Evolutionary conservation across 345 rosid genomes (phyloP), one percentile per base, ranked within the genome.

Genomic region (Gossypium sturtianum): DNA sequence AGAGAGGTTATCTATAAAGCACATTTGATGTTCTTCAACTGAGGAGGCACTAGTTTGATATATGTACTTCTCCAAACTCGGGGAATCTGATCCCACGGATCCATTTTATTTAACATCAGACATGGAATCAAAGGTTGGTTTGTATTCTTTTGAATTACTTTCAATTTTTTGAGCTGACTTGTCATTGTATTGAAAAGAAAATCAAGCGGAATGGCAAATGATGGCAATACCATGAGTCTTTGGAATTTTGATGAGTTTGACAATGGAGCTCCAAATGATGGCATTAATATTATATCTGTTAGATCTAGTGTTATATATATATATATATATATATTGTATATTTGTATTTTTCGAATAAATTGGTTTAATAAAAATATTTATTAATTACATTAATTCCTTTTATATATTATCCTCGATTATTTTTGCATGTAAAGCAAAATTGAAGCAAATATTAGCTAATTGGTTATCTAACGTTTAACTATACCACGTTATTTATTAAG

Each of bases 1-100:
- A 85, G 89, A 87, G 86, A 85, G 90, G 72, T 69, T 89, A 62
- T 87, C 89, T 2, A 41, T 85, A 34, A 89, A 87, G 82, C 84
- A 80, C 65, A 62, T 8, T 20, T 85, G 79, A 83, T 62, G 49
- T 59, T 47, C 27, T 56, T 56, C 13, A n/a, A 19, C 12, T 2
- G 60, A 19, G 60, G 60, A 56, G 49, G 49, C 13, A 45, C 12
- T 45, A 45, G 49, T 45, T 45, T 45, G 49, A 45, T 11, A 45
- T 45, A 8, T 45, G 0, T 11, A 11, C 13, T 45, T 45, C 49
- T 45, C 49, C 49, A 2, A 45, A 10, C 3, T 11, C 7, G 93
- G 4, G 64, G 16, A 23, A 23, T 41, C 45, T 64, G 69, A 41
- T n/a, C 9, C 15, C 11, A 49, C 25, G 15, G n/a, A 41, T 64